These are phyloP conservation scores for Karstenula rhodostoma DNA, from an alignment of 2,329 filamentous ascomycete genomes.

Conservation along the genomic window DNA sequence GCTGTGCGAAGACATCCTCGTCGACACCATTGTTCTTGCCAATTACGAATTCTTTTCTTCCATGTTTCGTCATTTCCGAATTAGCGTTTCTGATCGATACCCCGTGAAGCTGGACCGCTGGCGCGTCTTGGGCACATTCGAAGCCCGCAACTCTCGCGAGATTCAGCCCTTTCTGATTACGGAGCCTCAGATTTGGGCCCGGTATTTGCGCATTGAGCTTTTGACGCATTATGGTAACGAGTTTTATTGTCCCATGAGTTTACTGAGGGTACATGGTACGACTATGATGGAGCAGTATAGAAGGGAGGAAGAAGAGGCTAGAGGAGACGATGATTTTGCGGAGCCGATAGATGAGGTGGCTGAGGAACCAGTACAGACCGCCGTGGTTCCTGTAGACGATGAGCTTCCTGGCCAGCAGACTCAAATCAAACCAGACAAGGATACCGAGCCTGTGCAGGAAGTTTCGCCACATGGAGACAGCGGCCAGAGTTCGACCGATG, in stretches of 20 bases:
- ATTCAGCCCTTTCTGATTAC: conserved; percentile 95
- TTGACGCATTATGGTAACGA: conserved; percentile 94
- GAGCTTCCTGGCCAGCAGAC: conserved; percentile 29
- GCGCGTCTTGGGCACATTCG: conserved; percentile 86
- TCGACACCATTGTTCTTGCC: conserved; percentile 95
- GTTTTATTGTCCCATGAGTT: conserved; percentile 92
- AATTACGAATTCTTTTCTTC: conserved; percentile 99
- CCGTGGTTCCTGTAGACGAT: conserved; percentile 37
- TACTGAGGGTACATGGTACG: conserved; percentile 90
- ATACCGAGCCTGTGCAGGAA: neutral
- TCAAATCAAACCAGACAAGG: conserved; percentile 26
- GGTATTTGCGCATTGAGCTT: conserved; percentile 92
- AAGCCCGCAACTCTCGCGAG: conserved; percentile 90
- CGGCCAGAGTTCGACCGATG: neutral
- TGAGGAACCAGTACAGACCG: conserved; percentile 48
- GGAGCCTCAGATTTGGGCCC: conserved; percentile 93
- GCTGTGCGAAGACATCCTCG: conserved; percentile 83
- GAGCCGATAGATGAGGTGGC: conserved; percentile 60
- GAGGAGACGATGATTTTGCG: conserved; percentile 68
- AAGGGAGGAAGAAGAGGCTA: conserved; percentile 77
- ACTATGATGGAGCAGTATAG: conserved; percentile 95
- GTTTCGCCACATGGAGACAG: conserved; percentile 9
- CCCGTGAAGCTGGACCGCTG: conserved; percentile 92
- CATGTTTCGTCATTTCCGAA: conserved; percentile 88
- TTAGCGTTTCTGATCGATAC: conserved; percentile 94